These are phyloP conservation scores for Annulohypoxylon truncatum DNA, from an alignment of 2,329 filamentous ascomycete genomes.

Conservation along the genomic window DNA sequence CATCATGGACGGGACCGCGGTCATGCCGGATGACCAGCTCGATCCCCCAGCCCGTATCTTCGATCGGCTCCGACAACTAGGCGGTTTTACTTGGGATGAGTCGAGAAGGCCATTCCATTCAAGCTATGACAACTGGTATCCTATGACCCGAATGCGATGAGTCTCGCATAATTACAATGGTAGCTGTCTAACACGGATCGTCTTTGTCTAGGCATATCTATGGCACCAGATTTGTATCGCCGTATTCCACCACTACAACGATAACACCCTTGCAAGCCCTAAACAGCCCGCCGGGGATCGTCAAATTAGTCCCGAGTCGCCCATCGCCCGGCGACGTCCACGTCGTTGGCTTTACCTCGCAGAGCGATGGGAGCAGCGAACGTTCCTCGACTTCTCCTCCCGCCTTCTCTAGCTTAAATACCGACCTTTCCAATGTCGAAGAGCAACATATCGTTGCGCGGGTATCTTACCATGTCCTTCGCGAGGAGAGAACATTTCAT, in stretches of 20 bases:
- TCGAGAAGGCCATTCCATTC: conserved; percentile 67
- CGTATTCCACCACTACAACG: conserved; percentile 60
- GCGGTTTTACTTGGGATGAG: conserved; percentile 83
- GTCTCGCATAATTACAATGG: conserved; percentile 21
- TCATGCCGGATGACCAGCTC: conserved; percentile 65
- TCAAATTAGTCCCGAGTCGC: conserved; percentile 58
- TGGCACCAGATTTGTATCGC: conserved; percentile 69
- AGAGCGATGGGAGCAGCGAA: conserved; percentile 56
- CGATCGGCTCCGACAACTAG: conserved; percentile 77
- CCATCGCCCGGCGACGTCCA: conserved; percentile 57
- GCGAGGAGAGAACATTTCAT: conserved; percentile 89
- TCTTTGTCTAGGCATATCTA: conserved; percentile 68
- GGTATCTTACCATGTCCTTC: conserved; percentile 82
- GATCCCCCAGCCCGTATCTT: conserved; percentile 76
- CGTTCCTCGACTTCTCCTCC: conserved; percentile 53
- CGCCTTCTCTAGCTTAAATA: conserved; percentile 51
- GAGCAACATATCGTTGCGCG: conserved; percentile 78
- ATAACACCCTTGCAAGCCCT: conserved; percentile 59
- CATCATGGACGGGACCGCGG: conserved; percentile 66
- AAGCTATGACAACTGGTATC: conserved; percentile 88
- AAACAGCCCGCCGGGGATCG: conserved; percentile 57
- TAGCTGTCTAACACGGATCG: conserved; percentile 37
- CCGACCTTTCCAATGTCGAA: conserved; percentile 67
- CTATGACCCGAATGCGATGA: conserved; percentile 27
- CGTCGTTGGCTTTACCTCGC: conserved; percentile 51